These are phyloP conservation scores for Candida anglica DNA, from an alignment of 805 yeast genomes.

Conservation along the genomic window DNA sequence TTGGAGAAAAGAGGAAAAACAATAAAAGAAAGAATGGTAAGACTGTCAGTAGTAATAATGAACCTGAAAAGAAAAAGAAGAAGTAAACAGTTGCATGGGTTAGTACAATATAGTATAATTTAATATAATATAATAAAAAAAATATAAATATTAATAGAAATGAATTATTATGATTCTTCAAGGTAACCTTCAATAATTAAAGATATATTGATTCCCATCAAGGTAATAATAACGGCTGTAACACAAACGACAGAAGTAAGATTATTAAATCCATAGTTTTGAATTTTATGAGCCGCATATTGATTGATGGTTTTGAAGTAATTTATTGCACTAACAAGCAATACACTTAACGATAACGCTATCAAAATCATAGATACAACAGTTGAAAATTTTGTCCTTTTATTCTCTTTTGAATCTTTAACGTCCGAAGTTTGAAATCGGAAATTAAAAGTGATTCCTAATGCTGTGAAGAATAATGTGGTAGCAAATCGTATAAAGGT, in stretches of 20 bases:
- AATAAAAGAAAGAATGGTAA: constrained; percentile 40
- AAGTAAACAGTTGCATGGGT: not conserved
- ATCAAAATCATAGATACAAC: constrained; percentile 34
- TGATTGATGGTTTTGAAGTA: constrained; percentile 42
- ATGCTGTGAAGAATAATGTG: constrained; percentile 42
- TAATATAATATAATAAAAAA: constrained; percentile 1
- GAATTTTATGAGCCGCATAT: constrained; percentile 39
- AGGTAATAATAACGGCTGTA: constrained; percentile 27
- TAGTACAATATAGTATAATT: no score
- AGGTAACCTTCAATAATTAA: constrained; percentile 18
- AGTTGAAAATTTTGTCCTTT: constrained; percentile 16
- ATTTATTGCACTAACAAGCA: constrained; percentile 35
- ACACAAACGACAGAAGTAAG: constrained; percentile 28
- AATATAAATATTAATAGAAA: not conserved
- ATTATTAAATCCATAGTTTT: constrained; percentile 30
- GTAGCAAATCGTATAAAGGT: constrained; percentile 46
- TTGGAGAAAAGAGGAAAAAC: constrained; percentile 67
- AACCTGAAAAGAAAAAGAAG: constrained; percentile 7
- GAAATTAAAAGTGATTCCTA: constrained; percentile 44
- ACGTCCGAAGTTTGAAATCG: constrained; percentile 30
- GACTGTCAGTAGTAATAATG: constrained; percentile 10
- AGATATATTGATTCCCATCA: constrained; percentile 31
- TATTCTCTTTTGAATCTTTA: constrained; percentile 6
- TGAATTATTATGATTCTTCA: not conserved
- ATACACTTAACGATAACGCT: constrained; percentile 31